Base-by-base conservation (phyloP, 2,329 filamentous ascomycete species). In the Penicillium sp. region DNA sequence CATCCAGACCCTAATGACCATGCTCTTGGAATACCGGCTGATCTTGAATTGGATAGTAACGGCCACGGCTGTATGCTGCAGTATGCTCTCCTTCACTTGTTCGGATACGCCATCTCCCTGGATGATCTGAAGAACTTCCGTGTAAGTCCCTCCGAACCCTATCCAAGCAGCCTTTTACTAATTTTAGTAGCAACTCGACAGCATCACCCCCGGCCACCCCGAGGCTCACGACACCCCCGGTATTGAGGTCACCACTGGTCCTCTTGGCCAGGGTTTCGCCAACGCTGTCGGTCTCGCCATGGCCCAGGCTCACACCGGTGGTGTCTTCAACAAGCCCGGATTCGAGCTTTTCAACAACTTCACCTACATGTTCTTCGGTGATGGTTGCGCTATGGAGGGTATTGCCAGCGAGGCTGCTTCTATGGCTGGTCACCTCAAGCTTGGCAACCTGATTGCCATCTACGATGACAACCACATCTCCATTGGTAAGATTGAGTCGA, bases 381-480 rank as follows among this genome's bases (percentile, higher is more conserved):
- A 99, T 83, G 94, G 94, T 66, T 99, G 94, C 80, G 85, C 95
- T 79, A 95, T 96, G 92, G 94, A 99, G 84, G 94, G 94, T 84
- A 84, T 99, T 81, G 91, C 94, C 66, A 85, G 86, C 73, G 94
- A 99, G 83, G 93, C 94, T 70, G 90, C 84, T 67, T 96, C 91
- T 59, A 84, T 91, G 67, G 94, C 94, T 67, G 94, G 94, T 73
- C 94, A 99, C 82, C 84, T 97, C 77, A 89, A 97, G 84, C 87
- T 99, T 64, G 94, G 93, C 75, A 99, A 97, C 84, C 83, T 99
- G 72, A 97, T 97, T 78, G 87, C 85, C 78, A 84, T 99, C 79
- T 99, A 93, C 78, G 94, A 99, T 74, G 94, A 99, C 84, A 99
- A 99, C 86, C 89, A 96, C 78, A 97, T 99, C 74, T 96, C 85